A percentile compares a stretch with the other conserved stretches of the same genome.
phyloP scores from a whole-genome alignment of 1,284 basidiomycete species.

The Stygiomarasmius scandens region DNA sequence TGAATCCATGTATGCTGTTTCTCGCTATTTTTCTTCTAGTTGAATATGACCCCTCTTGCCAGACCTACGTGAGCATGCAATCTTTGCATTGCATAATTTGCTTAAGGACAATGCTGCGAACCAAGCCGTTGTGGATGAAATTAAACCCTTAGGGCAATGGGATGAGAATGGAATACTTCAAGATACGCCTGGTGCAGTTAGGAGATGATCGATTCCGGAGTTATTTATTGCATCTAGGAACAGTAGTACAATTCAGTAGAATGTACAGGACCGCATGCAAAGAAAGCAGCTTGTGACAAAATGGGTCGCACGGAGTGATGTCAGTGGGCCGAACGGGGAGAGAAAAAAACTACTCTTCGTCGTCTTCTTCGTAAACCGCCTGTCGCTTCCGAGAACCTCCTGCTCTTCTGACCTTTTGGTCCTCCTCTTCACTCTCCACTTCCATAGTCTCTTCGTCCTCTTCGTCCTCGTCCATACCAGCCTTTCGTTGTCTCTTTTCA shows the following conservation, averaged over 20 bases:
- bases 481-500: constrained; percentile 47
- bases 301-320: not conserved
- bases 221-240: not conserved
- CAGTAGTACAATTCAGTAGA: not conserved
- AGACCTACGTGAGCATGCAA: constrained; percentile 90
- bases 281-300: too few species aligned
- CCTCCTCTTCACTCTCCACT: constrained; percentile 73
- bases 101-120: constrained; percentile 77
- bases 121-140: constrained; percentile 74
- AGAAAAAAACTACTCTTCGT: constrained; percentile 40
- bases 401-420: constrained; percentile 58
- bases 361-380: constrained; percentile 65
- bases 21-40: not conserved
- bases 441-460: constrained; percentile 59
- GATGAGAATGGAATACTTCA: constrained; percentile 60
- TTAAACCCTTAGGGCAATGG: constrained; percentile 64
- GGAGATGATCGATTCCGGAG: constrained; percentile 11
- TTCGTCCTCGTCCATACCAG: constrained; percentile 33
- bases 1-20: constrained; percentile 75
- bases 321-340: not conserved
- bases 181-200: constrained; percentile 31
- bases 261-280: not conserved
- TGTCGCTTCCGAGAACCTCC: constrained; percentile 55
- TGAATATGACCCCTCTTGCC: not conserved
- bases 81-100: constrained; percentile 81